A percentile compares a stretch with the other conserved stretches of the same genome.
phyloP scores from a whole-genome alignment of 1,139 yeast genomes.

The Lodderomyces elongisporus region DNA sequence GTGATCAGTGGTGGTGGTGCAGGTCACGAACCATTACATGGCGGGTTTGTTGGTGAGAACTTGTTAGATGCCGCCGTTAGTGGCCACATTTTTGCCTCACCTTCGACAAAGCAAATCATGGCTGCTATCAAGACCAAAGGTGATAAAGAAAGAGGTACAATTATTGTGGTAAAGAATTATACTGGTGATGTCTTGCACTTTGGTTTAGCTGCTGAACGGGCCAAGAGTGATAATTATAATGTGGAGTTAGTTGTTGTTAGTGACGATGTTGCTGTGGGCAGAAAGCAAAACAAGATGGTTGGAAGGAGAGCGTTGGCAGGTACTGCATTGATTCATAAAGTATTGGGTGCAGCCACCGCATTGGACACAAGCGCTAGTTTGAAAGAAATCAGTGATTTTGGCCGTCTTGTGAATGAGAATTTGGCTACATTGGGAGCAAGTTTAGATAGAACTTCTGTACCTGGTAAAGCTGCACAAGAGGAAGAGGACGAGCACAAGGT shows the following conservation, averaged over 20 bases:
- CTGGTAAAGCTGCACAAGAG: slow-evolving; percentile 61
- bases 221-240: slow-evolving; percentile 67
- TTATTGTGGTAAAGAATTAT: slow-evolving; percentile 80
- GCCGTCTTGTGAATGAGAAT: slow-evolving; percentile 55
- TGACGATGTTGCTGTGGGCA: slow-evolving; percentile 92
- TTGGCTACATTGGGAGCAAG: slow-evolving; percentile 88
- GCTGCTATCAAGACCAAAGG: slow-evolving; percentile 63
- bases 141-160: slow-evolving; percentile 54
- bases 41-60: slow-evolving; percentile 84
- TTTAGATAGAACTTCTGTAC: slow-evolving; percentile 83
- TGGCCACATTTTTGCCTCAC: slow-evolving; percentile 88
- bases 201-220: slow-evolving; percentile 85
- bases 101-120: slow-evolving; percentile 81
- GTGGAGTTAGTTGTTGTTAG: slow-evolving; percentile 72
- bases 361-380: slow-evolving; percentile 32
- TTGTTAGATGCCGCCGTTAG: slow-evolving; percentile 82
- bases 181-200: slow-evolving; percentile 93
- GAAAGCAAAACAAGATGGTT: slow-evolving; percentile 79
- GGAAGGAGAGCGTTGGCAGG: slow-evolving; percentile 95
- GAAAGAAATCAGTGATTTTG: slow-evolving; percentile 54
- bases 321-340: slow-evolving; percentile 79
- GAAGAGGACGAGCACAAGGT: no score
- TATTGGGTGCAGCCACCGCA: slow-evolving; percentile 71
- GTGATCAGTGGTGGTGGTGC: slow-evolving; percentile 90
- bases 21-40: slow-evolving; percentile 94